Base-by-base conservation (phyloP, 1,284 basidiomycete species). In the Calocybe gambosa region DNA sequence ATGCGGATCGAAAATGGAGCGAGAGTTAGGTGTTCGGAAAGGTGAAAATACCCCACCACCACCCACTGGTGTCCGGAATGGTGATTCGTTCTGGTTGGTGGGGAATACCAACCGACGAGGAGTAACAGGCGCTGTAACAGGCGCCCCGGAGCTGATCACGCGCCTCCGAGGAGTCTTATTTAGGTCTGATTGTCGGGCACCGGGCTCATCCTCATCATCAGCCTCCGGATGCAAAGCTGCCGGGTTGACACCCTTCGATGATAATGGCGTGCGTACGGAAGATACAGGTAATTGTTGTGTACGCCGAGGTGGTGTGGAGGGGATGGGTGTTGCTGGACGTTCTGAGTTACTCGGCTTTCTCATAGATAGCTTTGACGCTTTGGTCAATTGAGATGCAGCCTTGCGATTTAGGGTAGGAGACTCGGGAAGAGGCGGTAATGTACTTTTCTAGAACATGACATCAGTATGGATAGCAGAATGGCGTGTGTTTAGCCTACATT, bases 191-290 rank as follows among this genome's bases (percentile, higher is more conserved):
- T 78, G 76, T 13, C 56, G 62, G 3, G 62, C 61, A 5, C 71
- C 64, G n/a, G 62, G 62, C 0, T 60, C 65, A 10, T 64, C 65
- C 1, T 62, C 59, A 10, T 66, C 59, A 13, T 65, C 52, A 26
- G 41, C 44, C 15, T 51, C 52, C 23, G 46, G 46, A 23, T 44
- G 44, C 9, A 51, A 44, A 1, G 50, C 51, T 33, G 46, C 54
- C 45, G 42, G 9, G 52, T 82, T 78, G 31, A 85, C 59, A 23
- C 80, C 83, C 50, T 73, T 77, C 55, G 83, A 78, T 0, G 83
- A 84, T 10, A 86, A 59, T 0, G 83, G 82, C 0, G 84, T 85
- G 26, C 75, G 74, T 33, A 70, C 62, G 0, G 81, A 78, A 0
- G 82, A 83, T 13, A 79, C 64, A 57, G 60, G 55, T 52, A 67